Evolutionary conservation across 2,329 filamentous ascomycete species (phyloP), one percentile per base, ranked within the genome.

Genomic region (Arthrobotrys musiformis): DNA sequence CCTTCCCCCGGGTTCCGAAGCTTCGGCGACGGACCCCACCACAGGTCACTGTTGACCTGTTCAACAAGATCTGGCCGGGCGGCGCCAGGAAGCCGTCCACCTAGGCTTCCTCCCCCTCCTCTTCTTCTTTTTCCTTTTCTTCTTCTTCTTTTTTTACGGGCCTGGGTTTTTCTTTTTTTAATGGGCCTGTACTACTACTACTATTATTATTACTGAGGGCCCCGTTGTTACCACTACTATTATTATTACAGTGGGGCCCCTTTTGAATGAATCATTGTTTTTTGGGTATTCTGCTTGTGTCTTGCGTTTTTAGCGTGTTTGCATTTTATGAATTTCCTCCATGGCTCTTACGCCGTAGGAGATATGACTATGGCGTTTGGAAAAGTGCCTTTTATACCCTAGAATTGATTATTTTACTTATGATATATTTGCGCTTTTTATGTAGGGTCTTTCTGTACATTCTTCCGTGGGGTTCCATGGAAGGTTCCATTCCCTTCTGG

Each of bases 51-150:
- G 15, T 40, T 5, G 54, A 58, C 33, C 17, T 58, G 3, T 58
- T 58, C 54, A 40, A 58, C 54, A 58, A 26, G 54, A 15, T 58
- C 54, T 58, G 54, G 33, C 54, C 54, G 30, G 40, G 40, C n/a
- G 54, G 54, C 33, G 4, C 4, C 11, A 33, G 54, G 2, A 58
- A 40, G 33, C 54, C 54, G 6, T 58, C 54, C 17, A 8, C 17
- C 33, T 58, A 40, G 54, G 26, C 26, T 33, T 37, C 26, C 17
- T 37, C 15, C 13, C 33, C 22, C 2, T 33, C 30, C 17, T 11
- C 52, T 48, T 6, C 11, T 26, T 17, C 8, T 17, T 8, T 7
- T 52, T 52, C 15, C 15, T 52, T 15, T 17, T 28, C 8, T 52
- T 52, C 15, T 9, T 24, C 5, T 24, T 40, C 30, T 52, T 52